These are phyloP conservation scores for Suillus plorans DNA, from an alignment of 768 basidiomycete species.

Conservation along the genomic window DNA sequence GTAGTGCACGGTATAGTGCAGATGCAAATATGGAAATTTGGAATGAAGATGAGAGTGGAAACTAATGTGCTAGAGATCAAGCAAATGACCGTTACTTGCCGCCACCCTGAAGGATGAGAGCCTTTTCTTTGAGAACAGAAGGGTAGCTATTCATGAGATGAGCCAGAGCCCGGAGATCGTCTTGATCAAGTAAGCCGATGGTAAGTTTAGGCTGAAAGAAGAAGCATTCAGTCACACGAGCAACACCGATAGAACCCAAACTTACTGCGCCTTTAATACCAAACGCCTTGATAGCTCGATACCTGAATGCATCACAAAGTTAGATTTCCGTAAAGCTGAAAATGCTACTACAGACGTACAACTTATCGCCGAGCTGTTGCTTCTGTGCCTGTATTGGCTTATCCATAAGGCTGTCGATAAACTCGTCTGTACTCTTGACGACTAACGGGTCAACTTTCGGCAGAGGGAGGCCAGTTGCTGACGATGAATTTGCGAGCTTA, in stretches of 20 bases:
- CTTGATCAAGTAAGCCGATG: conserved; percentile 78
- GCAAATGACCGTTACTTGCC: conserved; percentile 17
- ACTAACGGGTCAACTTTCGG: conserved; percentile 72
- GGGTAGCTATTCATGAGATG: conserved; percentile 90
- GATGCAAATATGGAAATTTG: not conserved
- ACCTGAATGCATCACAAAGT: conserved; percentile 33
- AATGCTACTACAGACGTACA: conserved; percentile 43
- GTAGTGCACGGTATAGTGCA: conserved; percentile 2
- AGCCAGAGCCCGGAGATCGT: conserved; percentile 80
- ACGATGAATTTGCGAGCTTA: conserved; percentile 54
- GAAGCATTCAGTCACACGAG: conserved; percentile 3
- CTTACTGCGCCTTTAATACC: conserved; percentile 80
- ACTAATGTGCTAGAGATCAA: not conserved
- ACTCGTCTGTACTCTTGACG: conserved; percentile 68
- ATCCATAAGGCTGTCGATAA: conserved; percentile 60
- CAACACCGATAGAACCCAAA: conserved; percentile 11
- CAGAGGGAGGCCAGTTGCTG: conserved; percentile 50
- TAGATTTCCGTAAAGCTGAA: not conserved
- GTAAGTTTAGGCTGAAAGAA: conserved; percentile 73
- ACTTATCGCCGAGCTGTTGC: conserved; percentile 77
- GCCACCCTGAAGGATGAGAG: conserved; percentile 30
- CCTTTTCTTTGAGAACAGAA: conserved; percentile 79
- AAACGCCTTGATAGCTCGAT: conserved; percentile 64
- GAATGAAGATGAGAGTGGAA: conserved; percentile 1
- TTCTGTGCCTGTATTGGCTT: conserved; percentile 64